Percentiles rank a stretch among this genome's conserved stretches.
These are phyloP conservation scores for Vigna trinervia DNA, from an alignment of 306 rosid genomes.

Conservation along the genomic window DNA sequence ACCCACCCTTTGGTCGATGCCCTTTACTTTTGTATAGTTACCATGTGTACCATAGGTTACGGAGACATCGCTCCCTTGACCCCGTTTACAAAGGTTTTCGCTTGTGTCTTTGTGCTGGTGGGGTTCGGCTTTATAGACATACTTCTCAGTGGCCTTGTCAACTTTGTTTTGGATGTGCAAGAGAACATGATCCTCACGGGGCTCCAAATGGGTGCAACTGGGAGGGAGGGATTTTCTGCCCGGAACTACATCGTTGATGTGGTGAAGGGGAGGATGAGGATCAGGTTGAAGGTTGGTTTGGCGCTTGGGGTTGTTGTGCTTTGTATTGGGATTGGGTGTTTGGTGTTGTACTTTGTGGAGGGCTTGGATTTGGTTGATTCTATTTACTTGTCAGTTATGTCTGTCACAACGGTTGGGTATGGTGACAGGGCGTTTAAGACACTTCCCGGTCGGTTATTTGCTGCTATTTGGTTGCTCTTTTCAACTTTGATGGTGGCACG, in stretches of 20 bases:
- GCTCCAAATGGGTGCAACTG: constrained; percentile 48
- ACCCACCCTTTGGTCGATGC: constrained; percentile 84
- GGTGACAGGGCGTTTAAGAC: constrained; percentile 86
- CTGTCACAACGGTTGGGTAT: constrained; percentile 87
- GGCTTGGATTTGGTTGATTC: constrained; percentile 72
- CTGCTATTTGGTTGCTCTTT: constrained; percentile 76
- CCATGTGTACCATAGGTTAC: constrained; percentile 88
- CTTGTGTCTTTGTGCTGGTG: constrained; percentile 76
- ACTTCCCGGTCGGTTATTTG: constrained; percentile 69
- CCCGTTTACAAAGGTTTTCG: constrained; percentile 62
- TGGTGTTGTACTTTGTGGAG: constrained; percentile 70
- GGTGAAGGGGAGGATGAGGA: constrained; percentile 90
- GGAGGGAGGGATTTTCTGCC: constrained; percentile 56
- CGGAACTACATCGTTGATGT: constrained; percentile 73
- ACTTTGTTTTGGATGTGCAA: constrained; percentile 76
- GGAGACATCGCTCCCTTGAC: constrained; percentile 81
- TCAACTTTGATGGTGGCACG: constrained; percentile 82
- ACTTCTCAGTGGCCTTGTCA: constrained; percentile 76
- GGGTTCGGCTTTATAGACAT: constrained; percentile 85
- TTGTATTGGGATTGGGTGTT: constrained; percentile 73
- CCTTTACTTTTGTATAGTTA: constrained; percentile 80
- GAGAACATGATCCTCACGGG: constrained; percentile 66
- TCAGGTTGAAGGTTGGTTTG: constrained; percentile 80
- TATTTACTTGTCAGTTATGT: constrained; percentile 75
- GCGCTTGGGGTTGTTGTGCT: constrained; percentile 83